A percentile compares a stretch with the other conserved stretches of the same genome.
phyloP scores from a whole-genome alignment of 768 basidiomycete genomes.

The Tricholoma hemisulphureum region DNA sequence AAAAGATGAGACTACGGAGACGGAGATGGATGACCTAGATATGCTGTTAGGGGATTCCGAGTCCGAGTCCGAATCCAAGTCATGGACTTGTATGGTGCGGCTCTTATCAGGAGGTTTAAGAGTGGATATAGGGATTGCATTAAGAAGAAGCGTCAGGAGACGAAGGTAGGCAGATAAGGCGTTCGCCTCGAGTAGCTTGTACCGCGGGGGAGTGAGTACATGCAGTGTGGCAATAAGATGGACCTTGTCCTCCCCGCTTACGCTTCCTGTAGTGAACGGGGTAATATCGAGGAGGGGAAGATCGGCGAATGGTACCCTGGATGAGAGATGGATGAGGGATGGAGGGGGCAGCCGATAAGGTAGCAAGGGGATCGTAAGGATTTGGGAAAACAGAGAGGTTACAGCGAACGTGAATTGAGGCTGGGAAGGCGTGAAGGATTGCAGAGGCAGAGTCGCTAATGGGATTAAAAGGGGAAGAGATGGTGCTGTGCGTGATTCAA shows the following conservation, averaged over 20 bases:
- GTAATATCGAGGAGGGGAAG: conserved; percentile 29
- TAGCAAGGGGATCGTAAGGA: conserved; percentile 74
- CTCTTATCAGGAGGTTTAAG: conserved; percentile 37
- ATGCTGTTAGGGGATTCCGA: conserved; percentile 34
- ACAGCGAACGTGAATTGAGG: conserved; percentile 34
- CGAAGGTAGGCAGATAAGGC: conserved; percentile 54
- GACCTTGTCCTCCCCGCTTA: conserved; percentile 35
- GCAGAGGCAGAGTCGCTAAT: conserved; percentile 44
- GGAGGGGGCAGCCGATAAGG: conserved; percentile 70
- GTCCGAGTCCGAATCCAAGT: conserved; percentile 44
- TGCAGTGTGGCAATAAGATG: conserved; percentile 74
- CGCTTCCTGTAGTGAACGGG: conserved; percentile 28
- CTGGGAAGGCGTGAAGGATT: conserved; percentile 1
- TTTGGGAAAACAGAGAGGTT: conserved; percentile 43
- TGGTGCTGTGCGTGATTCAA: conserved; percentile 56
- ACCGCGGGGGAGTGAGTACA: conserved; percentile 62
- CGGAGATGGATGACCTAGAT: conserved; percentile 26
- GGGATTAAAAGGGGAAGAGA: conserved; percentile 46
- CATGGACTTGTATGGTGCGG: conserved; percentile 18
- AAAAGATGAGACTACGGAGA: conserved; percentile 39
- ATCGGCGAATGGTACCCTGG: conserved; percentile 53
- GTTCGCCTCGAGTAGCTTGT: conserved; percentile 43
- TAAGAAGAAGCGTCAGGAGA: conserved; percentile 51
- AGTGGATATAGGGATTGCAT: conserved; percentile 48
- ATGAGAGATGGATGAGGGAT: conserved; percentile 62